Percentiles rank a stretch among this genome's conserved stretches.
Evolutionary conservation across 345 rosid species (phyloP).

Genomic region (Dovyalis caffra): DNA sequence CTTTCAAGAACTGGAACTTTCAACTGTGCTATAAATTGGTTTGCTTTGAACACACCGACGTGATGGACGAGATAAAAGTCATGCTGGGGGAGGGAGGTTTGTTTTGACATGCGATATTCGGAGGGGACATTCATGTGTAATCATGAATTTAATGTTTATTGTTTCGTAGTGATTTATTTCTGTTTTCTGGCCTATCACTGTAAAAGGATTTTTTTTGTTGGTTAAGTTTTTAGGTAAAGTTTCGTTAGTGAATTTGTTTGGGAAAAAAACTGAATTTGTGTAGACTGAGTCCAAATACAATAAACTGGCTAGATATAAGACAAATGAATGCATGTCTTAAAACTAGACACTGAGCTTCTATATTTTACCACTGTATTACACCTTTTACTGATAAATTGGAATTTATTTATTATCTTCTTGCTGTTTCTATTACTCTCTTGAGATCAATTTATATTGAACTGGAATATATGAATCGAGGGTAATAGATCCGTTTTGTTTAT

Average conservation of each 20-base stretch:
- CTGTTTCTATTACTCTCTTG: background rate
- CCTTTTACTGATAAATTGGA: background rate
- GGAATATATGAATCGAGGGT: constrained; percentile 5
- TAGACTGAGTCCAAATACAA: background rate
- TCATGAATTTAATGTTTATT: background rate
- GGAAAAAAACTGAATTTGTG: background rate
- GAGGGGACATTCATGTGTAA: background rate
- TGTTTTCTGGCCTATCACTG: background rate
- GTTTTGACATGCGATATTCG: background rate
- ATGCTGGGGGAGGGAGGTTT: background rate
- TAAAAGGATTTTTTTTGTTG: background rate
- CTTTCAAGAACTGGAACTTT: background rate
- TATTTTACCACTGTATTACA: background rate
- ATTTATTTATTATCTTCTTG: background rate
- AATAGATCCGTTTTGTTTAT: constrained; percentile 15
- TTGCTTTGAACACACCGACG: background rate
- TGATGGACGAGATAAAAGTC: background rate
- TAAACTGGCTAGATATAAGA: background rate
- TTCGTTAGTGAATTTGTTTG: background rate
- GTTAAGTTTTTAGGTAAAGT: background rate
- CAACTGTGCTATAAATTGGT: background rate
- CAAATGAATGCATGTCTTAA: background rate
- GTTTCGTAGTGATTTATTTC: background rate
- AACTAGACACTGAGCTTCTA: background rate
- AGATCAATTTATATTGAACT: constrained; percentile 2